phyloP scores from a whole-genome alignment of 208 protist species.

The Trypanosoma brucei region DNA sequence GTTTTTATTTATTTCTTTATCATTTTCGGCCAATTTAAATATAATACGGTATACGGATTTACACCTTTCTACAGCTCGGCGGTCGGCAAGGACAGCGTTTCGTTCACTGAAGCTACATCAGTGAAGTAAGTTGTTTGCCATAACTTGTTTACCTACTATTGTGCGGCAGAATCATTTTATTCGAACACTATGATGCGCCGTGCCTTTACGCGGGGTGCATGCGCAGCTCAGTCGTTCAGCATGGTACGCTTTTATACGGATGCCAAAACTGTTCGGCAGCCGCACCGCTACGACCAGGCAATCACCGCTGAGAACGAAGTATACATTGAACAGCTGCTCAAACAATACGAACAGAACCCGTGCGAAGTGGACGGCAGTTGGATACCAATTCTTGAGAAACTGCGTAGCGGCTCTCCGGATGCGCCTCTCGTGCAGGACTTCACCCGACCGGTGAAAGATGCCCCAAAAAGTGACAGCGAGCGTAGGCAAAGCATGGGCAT shows the following conservation, averaged over 20 bases:
- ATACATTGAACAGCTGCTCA: slow-evolving; percentile 78
- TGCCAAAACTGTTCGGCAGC: slow-evolving; percentile 72
- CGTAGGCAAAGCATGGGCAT: slow-evolving; percentile 87
- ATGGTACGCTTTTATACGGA: slow-evolving; percentile 58
- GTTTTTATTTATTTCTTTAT: neutral
- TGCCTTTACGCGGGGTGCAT: slow-evolving; percentile 16
- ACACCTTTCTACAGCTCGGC: too few relatives aligned
- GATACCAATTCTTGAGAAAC: slow-evolving; percentile 73
- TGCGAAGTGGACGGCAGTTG: slow-evolving; percentile 75
- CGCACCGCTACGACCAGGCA: slow-evolving; percentile 72
- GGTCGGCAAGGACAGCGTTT: too few relatives aligned
- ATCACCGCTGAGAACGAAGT: slow-evolving; percentile 59
- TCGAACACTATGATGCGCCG: slow-evolving; percentile 76
- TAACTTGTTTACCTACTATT: too few relatives aligned
- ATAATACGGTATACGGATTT: too few relatives aligned
- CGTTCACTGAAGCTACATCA: too few relatives aligned
- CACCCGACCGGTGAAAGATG: slow-evolving; percentile 56
- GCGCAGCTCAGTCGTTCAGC: slow-evolving; percentile 3
- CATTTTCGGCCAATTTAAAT: too few relatives aligned
- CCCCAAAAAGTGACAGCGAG: slow-evolving; percentile 67
- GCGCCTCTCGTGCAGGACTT: slow-evolving; percentile 68
- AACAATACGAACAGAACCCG: slow-evolving; percentile 68
- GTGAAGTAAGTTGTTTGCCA: too few relatives aligned
- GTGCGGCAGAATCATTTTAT: too few relatives aligned
- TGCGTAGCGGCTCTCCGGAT: slow-evolving; percentile 43